Evolutionary conservation across 2,329 filamentous ascomycete genomes (phyloP), one percentile per base, ranked within the genome.

Genomic region (Colletotrichum higginsianum): DNA sequence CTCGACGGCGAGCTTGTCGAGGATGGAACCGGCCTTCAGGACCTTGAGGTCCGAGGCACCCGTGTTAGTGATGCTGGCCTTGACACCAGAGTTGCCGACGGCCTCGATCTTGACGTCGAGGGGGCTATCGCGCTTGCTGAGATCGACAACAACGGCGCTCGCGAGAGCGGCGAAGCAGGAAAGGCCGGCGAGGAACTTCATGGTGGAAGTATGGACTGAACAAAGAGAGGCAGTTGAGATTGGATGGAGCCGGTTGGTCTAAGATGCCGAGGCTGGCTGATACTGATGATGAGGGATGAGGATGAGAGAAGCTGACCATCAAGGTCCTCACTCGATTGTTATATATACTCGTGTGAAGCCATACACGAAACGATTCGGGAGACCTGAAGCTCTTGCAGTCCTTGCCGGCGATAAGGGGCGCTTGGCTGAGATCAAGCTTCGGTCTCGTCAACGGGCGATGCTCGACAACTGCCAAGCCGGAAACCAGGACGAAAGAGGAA

Each of bases 21-120:
- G 79, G 74, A 90, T 85, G 63, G 85, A 87, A 44, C 87, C 87
- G 53, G 84, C 83, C 81, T 84, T 88, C 73, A 89, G 80, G 35
- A 90, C 76, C 78, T 88, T 87, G 73, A 89, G 77, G 67, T 82
- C 81, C 57, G 79, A 80, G 56, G 81, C 80, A 56, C 87, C 87
- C 42, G 81, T 87, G 82, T 89, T 89, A 74, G 85, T 88, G 71
- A 90, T 81, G 56, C 81, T 79, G 40, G 87, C 86, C 80, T 87
- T 88, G 74, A 90, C 82, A 65, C 81, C 82, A n/a, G 86, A 84
- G 80, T 89, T 89, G 69, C 84, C 85, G 26, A 83, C 78, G 75
- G 84, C 80, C 77, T 86, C 80, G 67, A 88, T 82, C 76, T 84
- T 80, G 71, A 86, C 83, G 23, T 84, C 79, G 61, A 86, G 78